Conservation (phyloP, 1,284 basidiomycete species). For the Boletus austroedulis region DNA sequence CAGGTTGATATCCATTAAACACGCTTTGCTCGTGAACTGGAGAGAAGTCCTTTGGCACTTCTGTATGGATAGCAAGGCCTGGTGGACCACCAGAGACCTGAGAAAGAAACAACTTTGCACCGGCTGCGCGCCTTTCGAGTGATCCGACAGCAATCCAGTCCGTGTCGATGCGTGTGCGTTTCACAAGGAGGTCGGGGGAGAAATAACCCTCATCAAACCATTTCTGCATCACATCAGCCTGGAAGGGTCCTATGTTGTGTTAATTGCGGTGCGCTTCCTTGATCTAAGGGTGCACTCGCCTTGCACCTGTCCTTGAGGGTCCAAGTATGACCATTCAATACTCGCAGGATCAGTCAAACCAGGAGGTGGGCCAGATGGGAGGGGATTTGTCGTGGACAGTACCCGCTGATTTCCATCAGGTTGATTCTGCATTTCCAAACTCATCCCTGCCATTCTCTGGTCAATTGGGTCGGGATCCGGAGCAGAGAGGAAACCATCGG, state of each 20-base stretch:
- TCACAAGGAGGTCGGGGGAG: conserved; percentile 80
- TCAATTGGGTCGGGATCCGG: conserved; percentile 6
- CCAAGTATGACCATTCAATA: conserved; percentile 89
- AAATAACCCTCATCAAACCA: conserved; percentile 96
- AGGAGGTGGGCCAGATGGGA: conserved; percentile 41
- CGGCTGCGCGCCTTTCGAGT: conserved; percentile 49
- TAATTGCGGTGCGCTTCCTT: background rate
- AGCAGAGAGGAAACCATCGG: conserved; percentile 12
- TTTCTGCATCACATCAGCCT: conserved; percentile 89
- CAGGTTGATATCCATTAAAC: conserved; percentile 58
- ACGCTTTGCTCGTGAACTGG: conserved; percentile 39
- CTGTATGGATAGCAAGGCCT: conserved; percentile 49
- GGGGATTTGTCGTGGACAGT: conserved; percentile 18
- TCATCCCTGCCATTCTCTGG: conserved; percentile 19
- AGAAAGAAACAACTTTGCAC: conserved; percentile 62
- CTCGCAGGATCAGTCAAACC: conserved; percentile 58
- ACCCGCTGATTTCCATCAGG: conserved; percentile 6
- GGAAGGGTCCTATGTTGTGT: conserved; percentile 75
- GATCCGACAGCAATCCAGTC: conserved; percentile 66
- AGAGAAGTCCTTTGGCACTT: conserved; percentile 39
- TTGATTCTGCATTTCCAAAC: conserved; percentile 14
- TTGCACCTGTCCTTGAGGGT: conserved; percentile 87
- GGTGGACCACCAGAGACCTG: conserved; percentile 50
- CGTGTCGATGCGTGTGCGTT: conserved; percentile 63
- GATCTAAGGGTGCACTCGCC: conserved; percentile 45